Percentiles rank a stretch among this genome's conserved stretches.
These are phyloP conservation scores for Lasiodiplodia hormozganensis DNA, from an alignment of 2,329 filamentous ascomycete genomes.

Conservation along the genomic window DNA sequence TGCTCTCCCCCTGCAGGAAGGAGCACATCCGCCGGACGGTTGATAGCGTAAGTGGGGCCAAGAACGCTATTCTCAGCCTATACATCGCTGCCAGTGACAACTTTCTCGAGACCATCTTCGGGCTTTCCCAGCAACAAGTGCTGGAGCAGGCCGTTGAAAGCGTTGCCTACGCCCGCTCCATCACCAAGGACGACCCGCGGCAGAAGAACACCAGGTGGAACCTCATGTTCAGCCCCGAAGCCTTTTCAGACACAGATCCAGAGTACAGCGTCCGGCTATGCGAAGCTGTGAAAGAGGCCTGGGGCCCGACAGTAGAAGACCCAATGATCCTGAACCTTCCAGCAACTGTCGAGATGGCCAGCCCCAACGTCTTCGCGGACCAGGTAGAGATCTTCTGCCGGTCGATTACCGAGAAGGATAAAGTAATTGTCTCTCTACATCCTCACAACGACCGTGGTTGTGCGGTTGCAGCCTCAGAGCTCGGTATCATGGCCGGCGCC, in stretches of 20 bases:
- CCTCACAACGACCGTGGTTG: conserved; percentile 94
- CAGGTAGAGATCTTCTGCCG: conserved; percentile 95
- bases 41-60: conserved; percentile 84
- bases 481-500: conserved; percentile 95
- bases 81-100: conserved; percentile 96
- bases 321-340: conserved; percentile 97
- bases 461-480: conserved; percentile 84
- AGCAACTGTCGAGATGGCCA: conserved; percentile 92
- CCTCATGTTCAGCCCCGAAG: conserved; percentile 84
- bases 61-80: conserved; percentile 93
- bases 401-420: conserved; percentile 82
- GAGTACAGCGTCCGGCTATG: conserved; percentile 85
- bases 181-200: conserved; percentile 79
- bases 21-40: conserved; percentile 91
- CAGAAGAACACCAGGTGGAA: conserved; percentile 69
- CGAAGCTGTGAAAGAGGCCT: conserved; percentile 91
- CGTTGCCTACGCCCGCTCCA: conserved; percentile 81
- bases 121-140: conserved; percentile 81
- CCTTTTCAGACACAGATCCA: conserved; percentile 87
- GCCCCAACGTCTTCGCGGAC: conserved; percentile 94
- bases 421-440: conserved; percentile 87
- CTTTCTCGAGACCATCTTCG: conserved; percentile 90
- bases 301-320: conserved; percentile 79
- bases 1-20: conserved; percentile 87
- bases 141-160: conserved; percentile 83